Base-by-base conservation (phyloP, 805 yeast genomes). In the Saccharomyces cerevisiae region DNA sequence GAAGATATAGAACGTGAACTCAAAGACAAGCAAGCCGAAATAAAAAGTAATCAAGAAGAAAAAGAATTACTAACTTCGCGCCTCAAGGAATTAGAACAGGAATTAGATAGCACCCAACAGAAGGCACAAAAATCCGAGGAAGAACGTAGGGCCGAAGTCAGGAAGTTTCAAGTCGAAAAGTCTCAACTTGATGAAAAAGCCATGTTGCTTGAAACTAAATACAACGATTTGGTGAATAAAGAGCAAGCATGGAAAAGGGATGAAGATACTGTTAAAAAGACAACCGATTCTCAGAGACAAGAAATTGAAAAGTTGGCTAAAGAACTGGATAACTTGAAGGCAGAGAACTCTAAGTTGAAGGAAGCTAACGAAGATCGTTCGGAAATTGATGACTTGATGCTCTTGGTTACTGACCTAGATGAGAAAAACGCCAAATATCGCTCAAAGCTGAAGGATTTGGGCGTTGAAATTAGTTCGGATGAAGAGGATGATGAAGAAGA, bases 361-460 rank as follows among this genome's bases (percentile, higher is more conserved):
- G 11, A 22, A 2, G 55, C 57, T 17, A 50, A 53, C 3, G 57
- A 58, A 6, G 64, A 61, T 36, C 55, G 57, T 51, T 51, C 68
- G 30, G 67, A 68, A 57, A 24, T 61, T 47, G 96, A 89, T 61
- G 96, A 88, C 57, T 68, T 89, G 61, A 79, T 89, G 82, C 70
- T 89, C 26, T 72, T 90, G 21, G 81, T 90, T 67, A 80, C 86
- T 21, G 96, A 88, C 48, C 72, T 89, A 60, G 96, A 89, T 55
- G 89, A 85, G 50, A 80, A 79, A 58, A 81, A 81, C 54, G 72
- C 76, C 30, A 75, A 75, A 57, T 84, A 87, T 66, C 84, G 84
- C 63, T 62, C 68, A 6, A 76, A 73, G 55, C 74, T 85, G 41
- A 74, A 73, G 54, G 72, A 66, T 0, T 62, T 82, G 4, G 89